These are phyloP conservation scores for Saccharomycopsis hybrid DNA, from an alignment of 1,139 yeast genomes.

Conservation along the genomic window DNA sequence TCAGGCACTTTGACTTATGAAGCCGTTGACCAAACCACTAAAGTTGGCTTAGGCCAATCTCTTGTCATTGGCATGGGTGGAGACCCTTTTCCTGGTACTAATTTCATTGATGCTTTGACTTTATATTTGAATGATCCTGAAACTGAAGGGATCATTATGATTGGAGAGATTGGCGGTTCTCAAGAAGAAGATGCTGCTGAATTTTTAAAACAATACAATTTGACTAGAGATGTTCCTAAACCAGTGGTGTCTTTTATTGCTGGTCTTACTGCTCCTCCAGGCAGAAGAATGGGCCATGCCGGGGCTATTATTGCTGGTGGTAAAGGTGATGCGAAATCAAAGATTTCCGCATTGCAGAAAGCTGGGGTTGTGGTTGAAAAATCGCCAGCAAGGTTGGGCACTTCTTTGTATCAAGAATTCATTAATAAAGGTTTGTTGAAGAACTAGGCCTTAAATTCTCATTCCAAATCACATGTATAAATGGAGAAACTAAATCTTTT, in stretches of 20 bases:
- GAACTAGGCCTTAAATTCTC: neutral
- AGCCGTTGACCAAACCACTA: slow-evolving; percentile 98
- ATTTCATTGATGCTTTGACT: slow-evolving; percentile 92
- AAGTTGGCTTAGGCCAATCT: slow-evolving; percentile 93
- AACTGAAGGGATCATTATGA: slow-evolving; percentile 95
- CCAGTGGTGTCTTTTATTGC: slow-evolving; percentile 99
- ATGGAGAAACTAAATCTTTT: too few species aligned
- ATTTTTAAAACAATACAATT: slow-evolving; percentile 84
- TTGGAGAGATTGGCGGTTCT: slow-evolving; percentile 99
- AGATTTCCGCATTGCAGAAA: slow-evolving; percentile 83
- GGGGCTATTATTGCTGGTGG: slow-evolving; percentile 99
- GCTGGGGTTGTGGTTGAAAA: slow-evolving; percentile 95
- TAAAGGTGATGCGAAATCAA: slow-evolving; percentile 97
- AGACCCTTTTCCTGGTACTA: slow-evolving; percentile 99
- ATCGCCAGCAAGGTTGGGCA: slow-evolving; percentile 97
- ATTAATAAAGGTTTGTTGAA: slow-evolving; percentile 39
- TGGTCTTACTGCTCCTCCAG: slow-evolving; percentile 99
- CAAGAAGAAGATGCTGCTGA: slow-evolving; percentile 99
- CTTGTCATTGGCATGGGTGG: slow-evolving; percentile 99
- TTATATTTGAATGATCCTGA: slow-evolving; percentile 84
- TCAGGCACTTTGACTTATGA: slow-evolving; percentile 98
- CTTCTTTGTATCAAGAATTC: slow-evolving; percentile 85
- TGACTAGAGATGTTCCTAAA: slow-evolving; percentile 86
- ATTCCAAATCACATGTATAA: too few species aligned
- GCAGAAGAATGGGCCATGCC: slow-evolving; percentile 99